Evolutionary conservation across 2,329 filamentous ascomycete species (phyloP), one percentile per base, ranked within the genome.

Genomic region (Botrytis byssoidea): DNA sequence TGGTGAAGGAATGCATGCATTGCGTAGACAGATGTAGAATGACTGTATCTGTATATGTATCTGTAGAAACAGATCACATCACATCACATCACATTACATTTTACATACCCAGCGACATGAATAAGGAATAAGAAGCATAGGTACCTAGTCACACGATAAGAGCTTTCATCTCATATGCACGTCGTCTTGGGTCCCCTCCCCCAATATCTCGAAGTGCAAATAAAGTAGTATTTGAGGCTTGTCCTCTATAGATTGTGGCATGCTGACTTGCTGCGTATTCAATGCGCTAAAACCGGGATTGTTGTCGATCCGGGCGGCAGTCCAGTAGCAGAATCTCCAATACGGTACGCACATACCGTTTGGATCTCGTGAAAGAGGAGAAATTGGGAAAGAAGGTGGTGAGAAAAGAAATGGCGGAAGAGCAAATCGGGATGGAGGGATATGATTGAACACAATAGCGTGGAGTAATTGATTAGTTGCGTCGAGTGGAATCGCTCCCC

Each of bases 221-320:
- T 68, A 68, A 42, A 40, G 65, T 68, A 57, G 46, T 29, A 55
- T 44, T 57, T 25, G 35, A 44, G 37, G 48, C 66, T 57, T 68
- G 22, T 35, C 48, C 66, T 42, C 66, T 14, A 42, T 42, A 57
- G 37, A 68, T 42, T 57, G 48, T 68, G 66, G 66, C 66, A 29
- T 69, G 37, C 66, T 69, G 61, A 46, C 61, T 65, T 65, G 18
- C 61, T 65, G 40, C 35, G n/a, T 10, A 42, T 12, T 20, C 35
- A 5, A 42, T 44, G 48, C 66, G 32, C 46, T 42, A 57, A 42
- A 42, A 25, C 48, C 66, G 66, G 66, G 48, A 69, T 57, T 42
- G 16, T 48, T 69, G 66, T 69, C 40, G 48, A 69, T 69, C 66
- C 66, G 66, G 66, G 66, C 66, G 66, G 66, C 51, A 69, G 35